phyloP scores from a whole-genome alignment of 225 moss, liverwort and hornwort species.

The Physcomitrellopsis africana region DNA sequence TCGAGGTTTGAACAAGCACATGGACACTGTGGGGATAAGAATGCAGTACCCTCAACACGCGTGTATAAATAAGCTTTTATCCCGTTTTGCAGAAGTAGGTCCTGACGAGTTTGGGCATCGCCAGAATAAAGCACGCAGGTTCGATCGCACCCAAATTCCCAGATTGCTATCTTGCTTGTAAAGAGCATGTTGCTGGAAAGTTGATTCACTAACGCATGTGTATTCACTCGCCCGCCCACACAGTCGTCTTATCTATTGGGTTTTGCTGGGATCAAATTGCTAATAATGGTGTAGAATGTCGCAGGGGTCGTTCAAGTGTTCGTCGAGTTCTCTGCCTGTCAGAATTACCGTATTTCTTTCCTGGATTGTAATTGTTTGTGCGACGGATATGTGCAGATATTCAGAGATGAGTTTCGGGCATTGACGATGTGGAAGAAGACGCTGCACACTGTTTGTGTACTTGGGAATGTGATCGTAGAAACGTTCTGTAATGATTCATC shows the following conservation, averaged over 20 bases:
- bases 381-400: conserved; percentile 65
- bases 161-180: conserved; percentile 11
- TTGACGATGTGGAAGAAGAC: conserved; percentile 44
- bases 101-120: conserved; percentile 97
- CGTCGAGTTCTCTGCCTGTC: background rate
- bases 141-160: conserved; percentile 8
- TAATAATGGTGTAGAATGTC: background rate
- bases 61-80: conserved; percentile 12
- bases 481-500: conserved; percentile 28
- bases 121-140: conserved; percentile 99
- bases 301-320: background rate
- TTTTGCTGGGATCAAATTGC: background rate
- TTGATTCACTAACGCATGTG: background rate
- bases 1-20: conserved; percentile 4
- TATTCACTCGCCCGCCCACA: background rate
- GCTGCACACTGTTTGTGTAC: conserved; percentile 26
- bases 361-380: background rate
- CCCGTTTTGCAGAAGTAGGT: conserved; percentile 70
- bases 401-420: conserved; percentile 99
- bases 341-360: conserved; percentile 8
- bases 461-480: conserved; percentile 33
- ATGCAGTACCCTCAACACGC: conserved; percentile 18
- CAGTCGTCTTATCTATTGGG: conserved; percentile 6
- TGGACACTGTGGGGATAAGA: conserved; percentile 1
- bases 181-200: background rate